Conservation (phyloP, 805 yeast species). For the Lachancea waltii region DNA sequence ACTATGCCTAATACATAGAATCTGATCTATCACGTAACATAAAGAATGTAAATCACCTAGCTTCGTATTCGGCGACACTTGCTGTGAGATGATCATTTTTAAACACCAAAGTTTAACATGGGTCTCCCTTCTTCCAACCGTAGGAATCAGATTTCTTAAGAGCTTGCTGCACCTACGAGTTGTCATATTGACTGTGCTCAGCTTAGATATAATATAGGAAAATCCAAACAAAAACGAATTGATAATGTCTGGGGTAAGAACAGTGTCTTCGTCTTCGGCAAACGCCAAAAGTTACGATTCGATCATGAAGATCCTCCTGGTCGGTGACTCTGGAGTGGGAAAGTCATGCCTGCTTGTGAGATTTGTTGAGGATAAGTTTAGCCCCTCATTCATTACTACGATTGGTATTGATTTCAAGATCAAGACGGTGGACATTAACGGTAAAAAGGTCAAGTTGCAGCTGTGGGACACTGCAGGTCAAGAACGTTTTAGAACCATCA, state of each 20-base stretch:
- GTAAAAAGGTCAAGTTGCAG: constrained; percentile 87
- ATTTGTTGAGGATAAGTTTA: constrained; percentile 93
- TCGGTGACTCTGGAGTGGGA: constrained; percentile 91
- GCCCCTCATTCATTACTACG: constrained; percentile 93
- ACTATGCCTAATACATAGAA: constrained; percentile 69
- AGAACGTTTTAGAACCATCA: constrained; percentile 89
- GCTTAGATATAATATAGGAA: no score
- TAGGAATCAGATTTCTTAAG: no score
- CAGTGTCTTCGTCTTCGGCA: constrained; percentile 22
- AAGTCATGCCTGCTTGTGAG: constrained; percentile 85
- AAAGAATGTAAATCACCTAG: no score
- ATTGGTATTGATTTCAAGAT: constrained; percentile 98
- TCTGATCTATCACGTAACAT: no score
- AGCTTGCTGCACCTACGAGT: no score
- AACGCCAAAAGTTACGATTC: constrained; percentile 54
- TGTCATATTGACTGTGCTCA: no score
- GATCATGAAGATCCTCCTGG: constrained; percentile 84
- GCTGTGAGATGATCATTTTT: not conserved
- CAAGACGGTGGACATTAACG: constrained; percentile 89
- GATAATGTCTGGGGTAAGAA: constrained; percentile 28
- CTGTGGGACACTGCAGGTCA: constrained; percentile 99
- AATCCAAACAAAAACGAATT: no score
- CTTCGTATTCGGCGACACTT: no score
- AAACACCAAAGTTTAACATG: constrained; percentile 2
- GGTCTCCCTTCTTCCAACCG: no score